Percentiles rank a stretch among this genome's conserved stretches.
phyloP scores from a whole-genome alignment of 768 basidiomycete species.

The Pisolithus microcarpus region DNA sequence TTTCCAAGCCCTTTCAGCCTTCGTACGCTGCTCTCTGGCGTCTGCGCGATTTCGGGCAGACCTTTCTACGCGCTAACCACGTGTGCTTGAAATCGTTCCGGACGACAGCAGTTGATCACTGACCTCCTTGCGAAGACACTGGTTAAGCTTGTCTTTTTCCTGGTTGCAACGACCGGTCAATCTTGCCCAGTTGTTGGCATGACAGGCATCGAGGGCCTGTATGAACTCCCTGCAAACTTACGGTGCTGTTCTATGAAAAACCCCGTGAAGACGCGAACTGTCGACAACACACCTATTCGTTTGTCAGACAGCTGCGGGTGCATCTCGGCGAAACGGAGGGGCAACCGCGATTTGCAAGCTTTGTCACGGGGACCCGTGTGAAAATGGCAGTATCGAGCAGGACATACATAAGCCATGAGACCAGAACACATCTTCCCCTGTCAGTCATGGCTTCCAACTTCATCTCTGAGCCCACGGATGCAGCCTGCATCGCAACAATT shows the following conservation, averaged over 20 bases:
- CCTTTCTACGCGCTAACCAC: slow-evolving; percentile 48
- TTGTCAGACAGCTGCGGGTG: slow-evolving; percentile 69
- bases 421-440: slow-evolving; percentile 6
- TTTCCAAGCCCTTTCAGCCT: slow-evolving; percentile 52
- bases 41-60: slow-evolving; percentile 51
- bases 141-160: slow-evolving; percentile 60
- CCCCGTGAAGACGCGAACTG: neutral
- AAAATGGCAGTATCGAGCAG: neutral
- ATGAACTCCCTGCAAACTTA: slow-evolving; percentile 73
- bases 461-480: slow-evolving; percentile 37
- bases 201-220: slow-evolving; percentile 67
- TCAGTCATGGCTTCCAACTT: slow-evolving; percentile 33
- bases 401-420: slow-evolving; percentile 1
- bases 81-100: neutral
- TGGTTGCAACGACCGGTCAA: slow-evolving; percentile 65
- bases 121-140: slow-evolving; percentile 69
- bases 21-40: slow-evolving; percentile 50
- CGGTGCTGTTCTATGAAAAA: slow-evolving; percentile 7
- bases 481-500: slow-evolving; percentile 61
- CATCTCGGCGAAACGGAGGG: slow-evolving; percentile 33
- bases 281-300: slow-evolving; percentile 37
- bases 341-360: neutral
- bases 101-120: slow-evolving; percentile 3
- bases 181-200: slow-evolving; percentile 53
- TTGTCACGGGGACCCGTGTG: slow-evolving; percentile 1